Base-by-base conservation (phyloP, 1,284 basidiomycete species). In the Boletus smithii region DNA sequence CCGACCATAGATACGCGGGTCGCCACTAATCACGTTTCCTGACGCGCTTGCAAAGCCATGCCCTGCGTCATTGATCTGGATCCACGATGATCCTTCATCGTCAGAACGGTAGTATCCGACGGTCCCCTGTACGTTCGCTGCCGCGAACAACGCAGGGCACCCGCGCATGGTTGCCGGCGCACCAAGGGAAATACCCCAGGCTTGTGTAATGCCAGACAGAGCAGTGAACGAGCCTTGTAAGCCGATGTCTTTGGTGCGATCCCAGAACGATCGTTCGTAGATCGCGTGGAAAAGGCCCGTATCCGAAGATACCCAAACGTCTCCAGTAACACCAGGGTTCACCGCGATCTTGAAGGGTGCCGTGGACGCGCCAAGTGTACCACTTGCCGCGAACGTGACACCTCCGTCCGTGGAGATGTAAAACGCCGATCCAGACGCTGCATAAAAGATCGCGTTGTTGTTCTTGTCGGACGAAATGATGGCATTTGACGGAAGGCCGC, bases 41-140 rank as follows among this genome's bases (percentile, higher is more conserved):
- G n/a, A n/a, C n/a, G n/a, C n/a, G n/a, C n/a, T n/a, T n/a, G n/a
- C n/a, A n/a, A n/a, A n/a, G n/a, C n/a, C n/a, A n/a, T n/a, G n/a
- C n/a, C n/a, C n/a, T n/a, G n/a, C n/a, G n/a, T n/a, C n/a, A n/a
- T n/a, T n/a, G n/a, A n/a, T n/a, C n/a, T n/a, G n/a, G n/a, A n/a
- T n/a, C n/a, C n/a, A n/a, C n/a, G n/a, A n/a, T n/a, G n/a, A 23
- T 23, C 81, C 81, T 22, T 63, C 62, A 57, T 85, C 74, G 56
- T 84, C 80, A 3, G 77, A 79, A 44, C 81, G 71, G 64, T 75
- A 83, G 24, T 53, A 48, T n/a, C 50, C 46, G 4, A 48, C 23
- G 1, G 14, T 39, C 8, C 35, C 39, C 1, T 42, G 5, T 3
- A 49, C 3, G 18, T 48, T 23, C n/a, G 8, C 26, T 3, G 35